A percentile compares a stretch with the other conserved stretches of the same genome.
phyloP scores from a whole-genome alignment of 805 yeast genomes.

The Ogataea corticis region DNA sequence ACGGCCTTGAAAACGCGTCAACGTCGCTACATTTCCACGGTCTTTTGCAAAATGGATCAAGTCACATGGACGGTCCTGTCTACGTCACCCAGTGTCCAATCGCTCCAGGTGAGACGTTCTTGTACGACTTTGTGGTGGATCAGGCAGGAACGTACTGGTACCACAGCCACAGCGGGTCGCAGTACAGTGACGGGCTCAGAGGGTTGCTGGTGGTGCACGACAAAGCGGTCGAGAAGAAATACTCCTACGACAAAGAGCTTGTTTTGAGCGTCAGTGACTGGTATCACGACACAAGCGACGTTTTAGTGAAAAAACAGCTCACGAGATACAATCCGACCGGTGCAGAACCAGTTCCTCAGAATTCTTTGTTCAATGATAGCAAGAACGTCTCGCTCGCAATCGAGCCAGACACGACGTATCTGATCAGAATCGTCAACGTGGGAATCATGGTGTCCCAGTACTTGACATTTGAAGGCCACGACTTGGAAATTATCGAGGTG shows the following conservation, averaged over 20 bases:
- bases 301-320: slow-evolving; percentile 49
- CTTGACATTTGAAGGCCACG: slow-evolving; percentile 67
- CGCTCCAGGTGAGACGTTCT: slow-evolving; percentile 61
- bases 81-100: slow-evolving; percentile 82
- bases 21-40: slow-evolving; percentile 84
- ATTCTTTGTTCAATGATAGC: slow-evolving; percentile 63
- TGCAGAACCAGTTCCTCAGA: slow-evolving; percentile 79
- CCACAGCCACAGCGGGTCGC: slow-evolving; percentile 76
- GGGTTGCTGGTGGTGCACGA: slow-evolving; percentile 70
- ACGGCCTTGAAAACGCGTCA: slow-evolving; percentile 47
- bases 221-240: slow-evolving; percentile 43
- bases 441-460: slow-evolving; percentile 78
- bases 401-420: slow-evolving; percentile 60
- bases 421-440: slow-evolving; percentile 61
- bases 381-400: slow-evolving; percentile 56
- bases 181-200: slow-evolving; percentile 77
- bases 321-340: slow-evolving; percentile 79
- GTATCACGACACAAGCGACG: slow-evolving; percentile 56
- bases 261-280: slow-evolving; percentile 59
- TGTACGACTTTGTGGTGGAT: slow-evolving; percentile 70
- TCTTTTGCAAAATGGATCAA: slow-evolving; percentile 60
- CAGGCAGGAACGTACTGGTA: slow-evolving; percentile 85
- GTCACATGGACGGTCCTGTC: slow-evolving; percentile 77
- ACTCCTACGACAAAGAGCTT: slow-evolving; percentile 62
- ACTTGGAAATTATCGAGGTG: slow-evolving; percentile 68